These are phyloP conservation scores for Megacollybia marginata DNA, from an alignment of 768 basidiomycete species.

Conservation along the genomic window DNA sequence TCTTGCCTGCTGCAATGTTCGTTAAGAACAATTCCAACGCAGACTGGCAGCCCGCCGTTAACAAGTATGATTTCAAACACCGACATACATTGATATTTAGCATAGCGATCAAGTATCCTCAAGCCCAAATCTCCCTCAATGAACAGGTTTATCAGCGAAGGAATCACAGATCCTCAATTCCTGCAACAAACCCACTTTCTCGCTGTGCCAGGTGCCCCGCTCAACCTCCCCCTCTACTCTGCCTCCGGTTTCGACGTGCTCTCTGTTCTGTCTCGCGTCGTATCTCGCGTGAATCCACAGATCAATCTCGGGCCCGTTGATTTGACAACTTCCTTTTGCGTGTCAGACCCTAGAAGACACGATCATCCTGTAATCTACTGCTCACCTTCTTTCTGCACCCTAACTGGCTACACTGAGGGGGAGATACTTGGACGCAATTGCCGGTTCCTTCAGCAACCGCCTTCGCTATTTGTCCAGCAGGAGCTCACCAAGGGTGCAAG, in stretches of 20 bases:
- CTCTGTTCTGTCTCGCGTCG: slow-evolving; percentile 72
- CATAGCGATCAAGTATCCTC: not conserved
- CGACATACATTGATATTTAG: not conserved
- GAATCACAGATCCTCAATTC: not conserved
- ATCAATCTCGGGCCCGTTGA: slow-evolving; percentile 88
- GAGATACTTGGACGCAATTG: slow-evolving; percentile 90
- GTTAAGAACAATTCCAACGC: slow-evolving; percentile 1
- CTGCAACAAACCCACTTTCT: slow-evolving; percentile 5
- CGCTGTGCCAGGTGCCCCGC: slow-evolving; percentile 17
- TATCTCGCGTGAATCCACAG: slow-evolving; percentile 62
- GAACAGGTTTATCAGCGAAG: not conserved
- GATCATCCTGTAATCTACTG: slow-evolving; percentile 91
- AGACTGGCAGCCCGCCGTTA: not conserved
- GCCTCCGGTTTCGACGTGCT: slow-evolving; percentile 88
- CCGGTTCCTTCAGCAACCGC: slow-evolving; percentile 80
- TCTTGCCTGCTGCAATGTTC: slow-evolving; percentile 43
- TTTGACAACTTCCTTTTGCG: slow-evolving; percentile 84
- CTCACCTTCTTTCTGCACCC: slow-evolving; percentile 70
- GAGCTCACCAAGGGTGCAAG: slow-evolving; percentile 25
- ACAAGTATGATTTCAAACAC: not conserved
- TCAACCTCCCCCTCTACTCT: slow-evolving; percentile 69
- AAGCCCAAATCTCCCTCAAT: not conserved
- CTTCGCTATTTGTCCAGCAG: slow-evolving; percentile 21
- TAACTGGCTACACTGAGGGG: slow-evolving; percentile 67
- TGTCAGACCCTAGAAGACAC: slow-evolving; percentile 74